phyloP scores from a whole-genome alignment of 1,139 yeast species.

The Pneumocystis canis region DNA sequence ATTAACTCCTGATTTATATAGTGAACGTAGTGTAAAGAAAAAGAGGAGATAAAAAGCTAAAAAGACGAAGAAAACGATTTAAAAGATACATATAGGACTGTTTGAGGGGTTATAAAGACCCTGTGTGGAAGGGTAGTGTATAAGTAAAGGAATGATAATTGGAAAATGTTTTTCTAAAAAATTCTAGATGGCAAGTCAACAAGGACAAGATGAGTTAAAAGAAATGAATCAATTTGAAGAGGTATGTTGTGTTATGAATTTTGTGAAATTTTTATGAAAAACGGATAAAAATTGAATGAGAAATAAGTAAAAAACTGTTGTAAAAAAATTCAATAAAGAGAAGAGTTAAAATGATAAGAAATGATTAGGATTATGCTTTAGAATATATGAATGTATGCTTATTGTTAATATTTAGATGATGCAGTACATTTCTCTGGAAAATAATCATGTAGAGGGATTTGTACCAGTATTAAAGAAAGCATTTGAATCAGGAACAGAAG shows the following conservation, averaged over 20 bases:
- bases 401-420: neutral
- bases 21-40: neutral
- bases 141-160: neutral
- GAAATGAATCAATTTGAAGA: neutral
- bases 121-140: neutral
- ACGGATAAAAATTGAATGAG: neutral
- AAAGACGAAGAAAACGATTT: neutral
- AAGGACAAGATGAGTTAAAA: neutral
- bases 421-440: slow-evolving; percentile 20
- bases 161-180: neutral
- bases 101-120: no score
- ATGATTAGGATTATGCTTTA: neutral
- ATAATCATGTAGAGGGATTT: slow-evolving; percentile 63
- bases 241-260: neutral
- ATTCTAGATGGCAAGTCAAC: neutral
- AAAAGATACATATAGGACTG: neutral
- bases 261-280: neutral
- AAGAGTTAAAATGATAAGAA: neutral
- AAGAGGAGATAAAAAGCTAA: neutral
- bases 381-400: neutral
- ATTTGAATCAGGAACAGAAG: slow-evolving; percentile 40
- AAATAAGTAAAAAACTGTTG: neutral
- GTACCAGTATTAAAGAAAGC: slow-evolving; percentile 67
- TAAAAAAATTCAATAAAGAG: no score
- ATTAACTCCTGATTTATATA: neutral